Evolutionary conservation across 805 yeast species (phyloP), one percentile per base, ranked within the genome.

Genomic region (Lachancea quebecensis): DNA sequence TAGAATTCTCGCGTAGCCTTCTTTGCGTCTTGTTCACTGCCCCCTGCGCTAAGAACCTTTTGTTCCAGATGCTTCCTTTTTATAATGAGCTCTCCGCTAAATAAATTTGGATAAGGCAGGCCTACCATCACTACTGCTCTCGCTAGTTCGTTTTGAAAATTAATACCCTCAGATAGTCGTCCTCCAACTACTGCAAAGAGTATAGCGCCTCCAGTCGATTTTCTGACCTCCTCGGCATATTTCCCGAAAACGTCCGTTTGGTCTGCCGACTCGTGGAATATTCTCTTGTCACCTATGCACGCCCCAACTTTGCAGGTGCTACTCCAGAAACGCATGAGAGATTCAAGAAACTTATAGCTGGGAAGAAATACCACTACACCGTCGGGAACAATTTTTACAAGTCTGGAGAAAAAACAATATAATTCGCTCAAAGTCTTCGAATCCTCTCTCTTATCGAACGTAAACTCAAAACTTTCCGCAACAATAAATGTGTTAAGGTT

Each of bases 161-260:
- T 90, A 36, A 90, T 91, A 4, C 98, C 98, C 62, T 90, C 98
- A 0, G 95, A 86, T 66, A 90, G 71, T 57, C 83, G 83, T 0
- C 97, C 98, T 1, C 96, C 96, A 12, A 91, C 95, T 1, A 91
- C 95, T 0, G 96, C 80, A 27, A 91, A 68, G 4, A 90, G 62
- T 1, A 85, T 54, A 0, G 95, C 90, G 1, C 93, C 91, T 4
- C 58, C 51, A 0, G 60, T 56, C 2, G 56, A 51, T 2, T 52
- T 42, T 2, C 51, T 11, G 10, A 82, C 70, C 0, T 68, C 57
- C 1, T 63, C 54, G 1, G 80, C 64, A 54, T 83, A 90, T 3
- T 72, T 75, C 1, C 60, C 50, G 12, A 89, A 62, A 0, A 77
- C 66, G 18, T 61, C 61, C 2, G 72, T 77, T 0, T 78, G 75